These are phyloP conservation scores for Geotrichum cucujoidarum DNA, from an alignment of 1,139 yeast species.

Conservation along the genomic window DNA sequence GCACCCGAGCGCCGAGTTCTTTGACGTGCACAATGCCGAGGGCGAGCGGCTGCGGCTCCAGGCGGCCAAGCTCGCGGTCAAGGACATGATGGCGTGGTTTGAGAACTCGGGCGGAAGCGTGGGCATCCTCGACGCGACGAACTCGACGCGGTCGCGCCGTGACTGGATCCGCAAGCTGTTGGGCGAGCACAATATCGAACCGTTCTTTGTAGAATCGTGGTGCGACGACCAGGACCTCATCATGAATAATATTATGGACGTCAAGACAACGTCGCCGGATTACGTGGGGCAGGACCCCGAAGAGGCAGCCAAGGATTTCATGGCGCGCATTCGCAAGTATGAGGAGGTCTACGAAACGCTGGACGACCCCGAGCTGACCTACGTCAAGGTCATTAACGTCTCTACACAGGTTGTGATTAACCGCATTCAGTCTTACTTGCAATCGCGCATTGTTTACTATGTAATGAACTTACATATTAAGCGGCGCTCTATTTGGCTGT, in stretches of 20 bases:
- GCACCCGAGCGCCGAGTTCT: slow-evolving; percentile 70
- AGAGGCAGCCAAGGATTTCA: slow-evolving; percentile 65
- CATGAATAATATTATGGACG: slow-evolving; percentile 74
- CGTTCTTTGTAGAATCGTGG: slow-evolving; percentile 88
- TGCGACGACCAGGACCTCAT: slow-evolving; percentile 80
- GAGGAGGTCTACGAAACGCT: slow-evolving; percentile 67
- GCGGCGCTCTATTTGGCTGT: slow-evolving; percentile 86
- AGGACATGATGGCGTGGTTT: slow-evolving; percentile 90
- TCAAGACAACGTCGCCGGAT: slow-evolving; percentile 84
- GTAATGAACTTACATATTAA: slow-evolving; percentile 93
- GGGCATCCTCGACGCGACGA: slow-evolving; percentile 87
- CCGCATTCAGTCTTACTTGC: slow-evolving; percentile 80
- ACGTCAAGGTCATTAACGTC: slow-evolving; percentile 80
- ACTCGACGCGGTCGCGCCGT: slow-evolving; percentile 69
- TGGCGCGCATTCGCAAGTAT: slow-evolving; percentile 67
- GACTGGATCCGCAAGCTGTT: slow-evolving; percentile 59
- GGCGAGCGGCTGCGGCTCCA: slow-evolving; percentile 59
- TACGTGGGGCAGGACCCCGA: slow-evolving; percentile 69
- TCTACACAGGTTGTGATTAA: slow-evolving; percentile 84
- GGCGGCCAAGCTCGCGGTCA: slow-evolving; percentile 67
- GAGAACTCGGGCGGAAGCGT: slow-evolving; percentile 75
- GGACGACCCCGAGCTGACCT: slow-evolving; percentile 63
- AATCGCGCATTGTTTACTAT: slow-evolving; percentile 88
- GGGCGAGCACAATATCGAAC: slow-evolving; percentile 66
- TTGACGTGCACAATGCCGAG: slow-evolving; percentile 60